Percentiles rank a stretch among this genome's conserved stretches.
phyloP scores from a whole-genome alignment of 805 yeast genomes.

The Sungouiella thailandica region DNA sequence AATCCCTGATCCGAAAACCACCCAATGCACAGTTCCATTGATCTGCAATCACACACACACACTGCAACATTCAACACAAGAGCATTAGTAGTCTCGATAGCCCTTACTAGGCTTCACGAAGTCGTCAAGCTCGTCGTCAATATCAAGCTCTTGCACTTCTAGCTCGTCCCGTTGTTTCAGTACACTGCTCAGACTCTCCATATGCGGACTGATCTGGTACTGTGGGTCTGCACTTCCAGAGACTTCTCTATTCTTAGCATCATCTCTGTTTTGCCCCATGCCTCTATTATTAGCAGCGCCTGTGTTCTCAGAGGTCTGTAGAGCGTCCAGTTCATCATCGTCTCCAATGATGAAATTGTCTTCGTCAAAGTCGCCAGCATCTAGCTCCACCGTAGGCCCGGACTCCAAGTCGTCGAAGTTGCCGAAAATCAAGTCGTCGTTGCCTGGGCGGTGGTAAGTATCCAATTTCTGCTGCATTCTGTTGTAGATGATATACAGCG shows the following conservation, averaged over 20 bases:
- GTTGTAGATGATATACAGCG: conserved; percentile 64
- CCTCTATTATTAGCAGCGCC: not conserved
- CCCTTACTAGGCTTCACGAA: not conserved
- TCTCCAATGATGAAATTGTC: conserved; percentile 39
- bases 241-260: not conserved
- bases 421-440: conserved; percentile 35
- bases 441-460: conserved; percentile 20
- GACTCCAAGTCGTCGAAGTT: conserved; percentile 34
- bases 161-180: not conserved
- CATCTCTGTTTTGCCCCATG: no score
- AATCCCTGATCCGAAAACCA: no score
- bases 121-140: not conserved
- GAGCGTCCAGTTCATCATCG: conserved; percentile 31
- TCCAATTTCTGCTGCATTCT: conserved; percentile 41
- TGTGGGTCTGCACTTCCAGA: no score
- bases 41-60: not conserved
- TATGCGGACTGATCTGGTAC: no score
- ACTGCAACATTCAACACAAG: not conserved
- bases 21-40: no score
- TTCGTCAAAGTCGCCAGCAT: conserved; percentile 33
- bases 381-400: conserved; percentile 28
- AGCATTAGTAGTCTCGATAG: conserved; percentile 1
- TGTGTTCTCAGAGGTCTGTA: conserved; percentile 6
- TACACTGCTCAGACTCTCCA: not conserved
- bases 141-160: not conserved